Conservation (phyloP, 495 filamentous ascomycete species). For the Penicillium lagena region DNA sequence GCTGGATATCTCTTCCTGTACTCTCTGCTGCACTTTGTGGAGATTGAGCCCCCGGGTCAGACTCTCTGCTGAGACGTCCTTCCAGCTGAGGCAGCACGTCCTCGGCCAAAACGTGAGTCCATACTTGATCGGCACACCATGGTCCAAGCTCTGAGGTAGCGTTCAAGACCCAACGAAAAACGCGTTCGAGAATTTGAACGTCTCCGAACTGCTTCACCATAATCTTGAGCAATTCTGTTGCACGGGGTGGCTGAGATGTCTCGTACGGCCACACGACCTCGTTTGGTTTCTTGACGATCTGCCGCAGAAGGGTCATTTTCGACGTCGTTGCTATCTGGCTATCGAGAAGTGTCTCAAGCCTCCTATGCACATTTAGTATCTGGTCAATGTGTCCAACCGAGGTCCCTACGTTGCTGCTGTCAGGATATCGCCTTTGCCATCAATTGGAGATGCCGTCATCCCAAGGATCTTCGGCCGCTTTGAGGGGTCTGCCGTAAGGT, state of each 20-base stretch:
- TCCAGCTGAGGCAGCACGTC: conserved; percentile 59
- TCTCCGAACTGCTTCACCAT: conserved; percentile 52
- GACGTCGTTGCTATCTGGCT: conserved; percentile 77
- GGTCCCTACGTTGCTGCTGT: conserved; percentile 53
- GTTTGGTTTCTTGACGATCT: conserved; percentile 50
- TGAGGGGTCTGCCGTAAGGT: conserved; percentile 40
- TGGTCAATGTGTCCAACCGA: too few species aligned
- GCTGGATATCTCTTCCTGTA: conserved; percentile 28
- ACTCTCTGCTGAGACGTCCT: conserved; percentile 43
- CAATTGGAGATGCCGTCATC: conserved; percentile 97
- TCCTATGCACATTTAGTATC: conserved; percentile 22
- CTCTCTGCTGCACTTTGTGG: too few species aligned
- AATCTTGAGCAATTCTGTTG: conserved; percentile 56
- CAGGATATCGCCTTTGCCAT: conserved; percentile 65
- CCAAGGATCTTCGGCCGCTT: conserved; percentile 78
- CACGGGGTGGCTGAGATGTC: conserved; percentile 40
- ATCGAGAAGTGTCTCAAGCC: conserved; percentile 73
- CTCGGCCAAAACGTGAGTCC: conserved; percentile 65
- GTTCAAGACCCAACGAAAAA: conserved; percentile 50
- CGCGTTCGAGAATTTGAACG: conserved; percentile 48
- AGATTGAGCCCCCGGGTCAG: conserved; percentile 8
- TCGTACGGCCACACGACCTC: conserved; percentile 58
- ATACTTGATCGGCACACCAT: conserved; percentile 84
- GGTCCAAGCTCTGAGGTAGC: conserved; percentile 65
- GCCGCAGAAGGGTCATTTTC: conserved; percentile 53